Conservation (phyloP, 2,329 filamentous ascomycete genomes). For the Periglandula ipomoeae region DNA sequence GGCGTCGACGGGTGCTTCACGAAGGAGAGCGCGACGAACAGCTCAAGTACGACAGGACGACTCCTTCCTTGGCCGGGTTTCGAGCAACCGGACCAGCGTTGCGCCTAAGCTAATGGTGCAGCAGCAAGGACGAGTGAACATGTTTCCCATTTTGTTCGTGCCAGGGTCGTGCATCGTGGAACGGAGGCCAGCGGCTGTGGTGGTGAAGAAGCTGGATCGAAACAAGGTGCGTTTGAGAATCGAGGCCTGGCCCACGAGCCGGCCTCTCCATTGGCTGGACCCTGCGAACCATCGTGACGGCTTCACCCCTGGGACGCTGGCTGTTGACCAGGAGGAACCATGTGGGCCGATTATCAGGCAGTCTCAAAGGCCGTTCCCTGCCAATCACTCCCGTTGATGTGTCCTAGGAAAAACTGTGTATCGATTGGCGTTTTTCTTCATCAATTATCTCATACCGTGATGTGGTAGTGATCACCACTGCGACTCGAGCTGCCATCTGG, state of each 20-base stretch:
- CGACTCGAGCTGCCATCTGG: too few species aligned
- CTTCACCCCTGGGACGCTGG: background rate
- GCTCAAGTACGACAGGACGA: background rate
- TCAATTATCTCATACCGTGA: too few species aligned
- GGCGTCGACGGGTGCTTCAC: background rate
- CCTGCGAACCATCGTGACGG: background rate
- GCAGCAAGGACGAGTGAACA: background rate
- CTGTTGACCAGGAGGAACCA: too few species aligned
- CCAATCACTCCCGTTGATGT: too few species aligned
- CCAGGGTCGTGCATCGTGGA: background rate
- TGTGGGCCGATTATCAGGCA: too few species aligned
- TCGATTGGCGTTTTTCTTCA: too few species aligned
- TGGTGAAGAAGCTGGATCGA: conserved; percentile 4
- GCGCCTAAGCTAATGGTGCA: background rate
- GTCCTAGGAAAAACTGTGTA: too few species aligned
- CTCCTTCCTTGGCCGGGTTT: background rate
- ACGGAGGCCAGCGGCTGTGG: background rate
- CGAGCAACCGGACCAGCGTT: background rate
- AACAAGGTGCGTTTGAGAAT: conserved; percentile 7
- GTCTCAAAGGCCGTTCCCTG: too few species aligned
- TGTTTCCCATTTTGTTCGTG: background rate
- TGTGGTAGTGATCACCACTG: too few species aligned
- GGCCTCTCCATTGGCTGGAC: background rate
- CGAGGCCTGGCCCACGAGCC: background rate
- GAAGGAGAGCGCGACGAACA: background rate